phyloP scores from a whole-genome alignment of 495 filamentous ascomycete species.

The Penicillium soppii region DNA sequence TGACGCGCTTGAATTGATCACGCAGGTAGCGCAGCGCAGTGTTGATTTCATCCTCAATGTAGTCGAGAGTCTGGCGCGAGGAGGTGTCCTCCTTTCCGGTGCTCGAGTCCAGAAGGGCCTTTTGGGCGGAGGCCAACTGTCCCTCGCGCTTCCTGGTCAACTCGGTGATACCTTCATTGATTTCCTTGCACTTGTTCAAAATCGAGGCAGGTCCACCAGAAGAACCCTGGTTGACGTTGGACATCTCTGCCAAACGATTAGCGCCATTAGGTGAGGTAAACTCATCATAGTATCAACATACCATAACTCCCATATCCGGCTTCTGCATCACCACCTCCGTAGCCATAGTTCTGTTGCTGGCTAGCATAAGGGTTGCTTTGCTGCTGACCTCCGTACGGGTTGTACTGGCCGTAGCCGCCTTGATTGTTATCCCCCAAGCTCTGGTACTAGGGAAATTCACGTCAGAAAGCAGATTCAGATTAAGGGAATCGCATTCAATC shows the following conservation, averaged over 20 bases:
- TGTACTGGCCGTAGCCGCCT: slow-evolving; percentile 60
- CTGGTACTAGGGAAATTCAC: slow-evolving; percentile 25
- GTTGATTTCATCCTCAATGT: slow-evolving; percentile 79
- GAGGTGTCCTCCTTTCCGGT: slow-evolving; percentile 45
- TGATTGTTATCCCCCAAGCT: slow-evolving; percentile 30
- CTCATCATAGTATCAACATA: slow-evolving; percentile 21
- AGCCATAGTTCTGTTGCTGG: slow-evolving; percentile 40
- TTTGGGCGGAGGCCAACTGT: slow-evolving; percentile 40
- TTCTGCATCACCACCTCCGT: slow-evolving; percentile 41
- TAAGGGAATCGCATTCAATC: not conserved
- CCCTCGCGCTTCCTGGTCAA: slow-evolving; percentile 38
- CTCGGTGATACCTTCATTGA: slow-evolving; percentile 67
- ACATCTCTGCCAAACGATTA: slow-evolving; percentile 60
- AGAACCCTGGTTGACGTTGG: slow-evolving; percentile 49
- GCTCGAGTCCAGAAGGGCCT: slow-evolving; percentile 42
- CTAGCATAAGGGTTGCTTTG: slow-evolving; percentile 38
- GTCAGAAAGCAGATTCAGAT: not conserved
- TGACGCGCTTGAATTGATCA: slow-evolving; percentile 72
- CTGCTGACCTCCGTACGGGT: slow-evolving; percentile 58
- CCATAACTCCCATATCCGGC: slow-evolving; percentile 43
- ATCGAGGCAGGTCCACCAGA: slow-evolving; percentile 66
- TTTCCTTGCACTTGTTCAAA: slow-evolving; percentile 77
- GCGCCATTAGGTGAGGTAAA: slow-evolving; percentile 5
- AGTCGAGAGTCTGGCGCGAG: slow-evolving; percentile 50
- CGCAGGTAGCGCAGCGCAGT: slow-evolving; percentile 72